A percentile compares a stretch with the other conserved stretches of the same genome.
Evolutionary conservation across 768 basidiomycete species (phyloP).

Genomic region (Leccinum variicolor): DNA sequence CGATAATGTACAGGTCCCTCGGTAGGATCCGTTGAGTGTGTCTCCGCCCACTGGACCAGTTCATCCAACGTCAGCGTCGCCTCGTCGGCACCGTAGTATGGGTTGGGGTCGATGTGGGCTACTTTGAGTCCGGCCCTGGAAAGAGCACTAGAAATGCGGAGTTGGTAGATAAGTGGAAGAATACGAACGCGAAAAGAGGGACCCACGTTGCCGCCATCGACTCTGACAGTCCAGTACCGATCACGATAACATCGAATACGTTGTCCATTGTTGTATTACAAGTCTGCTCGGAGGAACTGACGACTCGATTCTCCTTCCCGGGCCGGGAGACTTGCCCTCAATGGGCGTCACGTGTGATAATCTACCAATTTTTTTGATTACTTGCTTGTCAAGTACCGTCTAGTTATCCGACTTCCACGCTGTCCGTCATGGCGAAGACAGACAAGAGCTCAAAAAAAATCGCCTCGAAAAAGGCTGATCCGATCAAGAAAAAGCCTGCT

Average conservation of each 20-base stretch:
- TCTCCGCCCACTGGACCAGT: constrained; percentile 64
- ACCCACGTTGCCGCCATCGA: constrained; percentile 89
- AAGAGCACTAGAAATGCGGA: constrained; percentile 59
- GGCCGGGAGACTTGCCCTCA: constrained; percentile 23
- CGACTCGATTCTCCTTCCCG: background rate
- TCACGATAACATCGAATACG: constrained; percentile 61
- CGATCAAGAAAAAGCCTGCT: constrained; percentile 18
- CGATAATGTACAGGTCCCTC: constrained; percentile 15
- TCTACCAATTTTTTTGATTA: constrained; percentile 16
- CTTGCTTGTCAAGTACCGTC: background rate
- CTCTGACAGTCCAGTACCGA: constrained; percentile 81
- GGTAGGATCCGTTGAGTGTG: constrained; percentile 21
- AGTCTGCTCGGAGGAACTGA: background rate
- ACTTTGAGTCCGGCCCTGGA: constrained; percentile 86
- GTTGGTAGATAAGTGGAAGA: background rate
- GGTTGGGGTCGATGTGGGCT: constrained; percentile 81
- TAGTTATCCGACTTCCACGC: background rate
- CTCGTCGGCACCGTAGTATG: constrained; percentile 82
- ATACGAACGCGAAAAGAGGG: background rate
- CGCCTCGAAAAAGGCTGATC: constrained; percentile 32
- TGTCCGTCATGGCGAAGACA: constrained; percentile 36
- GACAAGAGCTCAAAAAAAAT: constrained; percentile 36
- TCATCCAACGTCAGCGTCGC: constrained; percentile 84
- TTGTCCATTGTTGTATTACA: constrained; percentile 29
- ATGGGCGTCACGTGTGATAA: constrained; percentile 22